Evolutionary conservation across 805 yeast genomes (phyloP).

Genomic region (Myxozyma kluyveri): DNA sequence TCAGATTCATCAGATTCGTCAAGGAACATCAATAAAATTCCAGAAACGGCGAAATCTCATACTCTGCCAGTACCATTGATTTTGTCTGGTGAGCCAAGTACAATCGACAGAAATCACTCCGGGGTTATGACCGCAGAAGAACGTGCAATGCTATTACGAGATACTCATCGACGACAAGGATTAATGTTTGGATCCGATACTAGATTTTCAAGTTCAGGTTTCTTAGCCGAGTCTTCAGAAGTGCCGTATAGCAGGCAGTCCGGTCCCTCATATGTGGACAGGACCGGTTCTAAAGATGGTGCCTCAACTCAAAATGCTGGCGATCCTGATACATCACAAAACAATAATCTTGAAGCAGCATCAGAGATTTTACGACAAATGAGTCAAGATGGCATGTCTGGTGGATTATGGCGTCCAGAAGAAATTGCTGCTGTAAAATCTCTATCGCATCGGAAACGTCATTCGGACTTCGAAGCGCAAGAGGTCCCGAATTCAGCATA

Average conservation of each 20-base stretch:
- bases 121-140: conserved; percentile 19
- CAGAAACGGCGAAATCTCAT: background rate
- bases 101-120: too few species aligned
- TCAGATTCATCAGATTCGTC: background rate
- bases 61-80: background rate
- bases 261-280: background rate
- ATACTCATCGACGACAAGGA: conserved; percentile 23
- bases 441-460: background rate
- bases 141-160: conserved; percentile 22
- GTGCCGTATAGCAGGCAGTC: too few species aligned
- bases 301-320: background rate
- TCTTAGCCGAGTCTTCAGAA: background rate
- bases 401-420: background rate
- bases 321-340: background rate
- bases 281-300: background rate
- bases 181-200: conserved; percentile 29
- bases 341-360: conserved; percentile 12
- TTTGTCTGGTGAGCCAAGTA: background rate
- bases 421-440: background rate
- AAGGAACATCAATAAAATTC: background rate
- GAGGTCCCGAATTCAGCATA: conserved; percentile 1
- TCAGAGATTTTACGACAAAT: conserved; percentile 25
- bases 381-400: conserved; percentile 27
- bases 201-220: conserved; percentile 18
- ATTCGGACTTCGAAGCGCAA: background rate